Base-by-base conservation (phyloP, 495 filamentous ascomycete species). In the Aspergillus ostianus region DNA sequence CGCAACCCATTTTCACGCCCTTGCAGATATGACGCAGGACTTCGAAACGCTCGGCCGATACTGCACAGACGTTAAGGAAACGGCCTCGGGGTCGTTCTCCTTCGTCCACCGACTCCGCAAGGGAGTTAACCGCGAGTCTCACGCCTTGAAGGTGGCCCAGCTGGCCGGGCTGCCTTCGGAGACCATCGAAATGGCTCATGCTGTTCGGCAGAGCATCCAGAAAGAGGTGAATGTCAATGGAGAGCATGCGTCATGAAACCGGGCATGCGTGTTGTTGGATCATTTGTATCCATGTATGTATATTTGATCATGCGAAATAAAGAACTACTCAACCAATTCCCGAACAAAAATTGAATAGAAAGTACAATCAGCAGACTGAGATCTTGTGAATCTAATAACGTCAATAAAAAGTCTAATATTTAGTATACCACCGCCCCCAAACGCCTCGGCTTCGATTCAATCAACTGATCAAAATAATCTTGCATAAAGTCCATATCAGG, bases 81-180 rank as follows among this genome's bases (percentile, higher is more conserved):
- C 79, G 3, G 62, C 66, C 0, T 66, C 82, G 55, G 76, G 88
- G 53, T 73, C 79, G 0, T 98, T 96, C 67, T 86, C 87, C n/a
- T 98, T 93, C 75, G 81, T 93, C 41, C 91, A 98, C 72, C 87
- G 82, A 62, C 70, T 98, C 62, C 81, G 86, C 47, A 85, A 81
- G 69, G 94, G 94, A 1, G 86, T 95, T 53, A 98, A 98, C 76
- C 84, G 85, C 36, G 75, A 89, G 60, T 92, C 88, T 47, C 95
- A 98, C 75, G 94, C 94, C 23, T 70, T 98, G 49, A 97, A 95
- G 67, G 94, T 98, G 10, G 95, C 95, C 15, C 82, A 85, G 55
- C 71, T 98, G 60, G 95, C 94, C 13, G 92, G 92, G 10, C 57
- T 92, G 53, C 88, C 88, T 5, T 81, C 80, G 53, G 72, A 78